Evolutionary conservation across 1,284 basidiomycete species (phyloP), one percentile per base, ranked within the genome.

Genomic region (Malassezia cuniculi): DNA sequence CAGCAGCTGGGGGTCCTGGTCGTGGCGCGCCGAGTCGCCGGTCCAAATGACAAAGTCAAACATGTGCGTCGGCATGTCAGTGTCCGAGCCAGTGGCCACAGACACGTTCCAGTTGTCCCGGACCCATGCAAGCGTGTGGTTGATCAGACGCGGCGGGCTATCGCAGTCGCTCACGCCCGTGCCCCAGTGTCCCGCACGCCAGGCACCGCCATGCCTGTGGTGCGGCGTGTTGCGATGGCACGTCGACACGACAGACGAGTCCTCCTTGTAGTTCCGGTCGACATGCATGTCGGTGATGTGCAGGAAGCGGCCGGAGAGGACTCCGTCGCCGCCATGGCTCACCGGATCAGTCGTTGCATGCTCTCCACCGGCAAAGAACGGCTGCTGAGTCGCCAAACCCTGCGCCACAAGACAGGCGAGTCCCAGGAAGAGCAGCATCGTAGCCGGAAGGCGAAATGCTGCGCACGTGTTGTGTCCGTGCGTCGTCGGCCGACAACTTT

Each of bases 21-120:
- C 86, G 68, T 89, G 86, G 68, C 86, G 77, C 24, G 84, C 86
- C 69, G 79, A 86, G 69, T 93, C 86, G 27, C 86, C 86, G 5
- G 85, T 90, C 84, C 82, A 82, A 80, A 68, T 32, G 26, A 56
- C 36, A 68, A 93, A 94, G 68, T 94, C 87, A 31, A 94, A 75
- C 19, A 11, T 21, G 17, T 9, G 25, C 24, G 7, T 15, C 17
- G 4, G 28, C 14, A 27, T 26, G 11, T 12, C 41, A 20, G 5
- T 27, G 21, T 15, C 18, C 12, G 15, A 27, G 35, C 17, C n/a
- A 8, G 14, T 27, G 1, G 12, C 21, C 8, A 22, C 4, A 4
- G 11, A 4, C 6, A 27, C 72, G 32, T 77, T 74, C 82, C 83
- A 86, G 55, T 85, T 75, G 57, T 78, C 73, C 41, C 79, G 78